Conservation (phyloP, 352 stramenopile genomes). For the Thraustochytrium striatum region DNA sequence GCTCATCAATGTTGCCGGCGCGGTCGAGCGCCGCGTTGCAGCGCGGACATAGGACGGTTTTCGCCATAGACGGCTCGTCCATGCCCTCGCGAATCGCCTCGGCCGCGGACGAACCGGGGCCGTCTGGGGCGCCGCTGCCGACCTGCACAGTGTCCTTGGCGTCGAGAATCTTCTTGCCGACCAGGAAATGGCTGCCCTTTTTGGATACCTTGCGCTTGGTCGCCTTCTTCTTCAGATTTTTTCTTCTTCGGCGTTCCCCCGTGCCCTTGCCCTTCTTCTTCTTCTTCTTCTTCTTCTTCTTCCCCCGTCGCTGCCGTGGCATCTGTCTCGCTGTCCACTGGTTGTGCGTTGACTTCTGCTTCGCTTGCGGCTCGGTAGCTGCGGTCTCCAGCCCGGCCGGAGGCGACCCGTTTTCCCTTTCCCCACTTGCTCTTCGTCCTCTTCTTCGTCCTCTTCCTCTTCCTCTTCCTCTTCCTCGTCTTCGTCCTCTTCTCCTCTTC, state of each 20-base stretch:
- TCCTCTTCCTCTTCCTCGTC: no score
- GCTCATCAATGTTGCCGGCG: constrained; percentile 49
- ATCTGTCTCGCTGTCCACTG: no score
- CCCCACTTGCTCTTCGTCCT: not conserved
- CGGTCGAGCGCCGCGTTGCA: constrained; percentile 39
- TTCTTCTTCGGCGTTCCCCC: not conserved
- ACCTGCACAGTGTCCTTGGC: constrained; percentile 23
- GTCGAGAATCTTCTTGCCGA: constrained; percentile 18
- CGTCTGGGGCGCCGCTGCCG: not conserved
- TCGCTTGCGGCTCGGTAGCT: no score
- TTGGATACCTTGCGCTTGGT: not conserved
- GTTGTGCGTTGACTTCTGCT: no score
- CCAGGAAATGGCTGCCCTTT: not conserved
- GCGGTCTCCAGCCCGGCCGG: no score
- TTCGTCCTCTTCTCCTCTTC: not conserved
- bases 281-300: not conserved
- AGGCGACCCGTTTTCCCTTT: no score
- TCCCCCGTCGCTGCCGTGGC: no score
- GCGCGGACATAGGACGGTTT: constrained; percentile 27
- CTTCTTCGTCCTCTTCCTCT: not conserved
- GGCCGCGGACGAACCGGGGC: constrained; percentile 49
- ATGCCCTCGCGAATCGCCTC: constrained; percentile 50
- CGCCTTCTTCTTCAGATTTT: not conserved
- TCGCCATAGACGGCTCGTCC: constrained; percentile 42
- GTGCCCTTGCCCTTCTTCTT: not conserved